Evolutionary conservation across 805 yeast genomes (phyloP).

Genomic region (Wickerhamomyces rabaulensis): DNA sequence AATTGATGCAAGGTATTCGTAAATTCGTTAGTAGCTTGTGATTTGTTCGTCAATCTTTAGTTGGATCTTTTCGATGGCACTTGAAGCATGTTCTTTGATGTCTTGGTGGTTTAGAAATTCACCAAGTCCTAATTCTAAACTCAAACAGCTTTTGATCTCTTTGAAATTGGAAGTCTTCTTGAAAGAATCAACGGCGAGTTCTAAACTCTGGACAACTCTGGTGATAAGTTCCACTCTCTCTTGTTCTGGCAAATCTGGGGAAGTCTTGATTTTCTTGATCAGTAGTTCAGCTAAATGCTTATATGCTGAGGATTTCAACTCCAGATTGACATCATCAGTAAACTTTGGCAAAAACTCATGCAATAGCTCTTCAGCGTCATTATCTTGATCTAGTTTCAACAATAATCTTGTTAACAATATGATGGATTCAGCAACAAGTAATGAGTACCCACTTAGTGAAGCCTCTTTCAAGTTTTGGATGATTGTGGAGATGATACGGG

Average conservation of each 20-base stretch:
- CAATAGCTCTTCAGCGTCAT: slow-evolving; percentile 41
- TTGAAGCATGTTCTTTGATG: slow-evolving; percentile 21
- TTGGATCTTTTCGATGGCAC: neutral
- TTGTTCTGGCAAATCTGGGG: neutral
- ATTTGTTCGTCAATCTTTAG: neutral
- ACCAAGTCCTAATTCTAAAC: slow-evolving; percentile 35
- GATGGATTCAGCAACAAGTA: slow-evolving; percentile 42
- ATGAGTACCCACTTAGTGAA: slow-evolving; percentile 38
- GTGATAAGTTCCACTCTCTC: slow-evolving; percentile 7
- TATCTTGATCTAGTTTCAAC: slow-evolving; percentile 32
- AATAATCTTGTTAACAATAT: slow-evolving; percentile 41
- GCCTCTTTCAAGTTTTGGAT: slow-evolving; percentile 46
- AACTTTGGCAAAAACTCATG: slow-evolving; percentile 39
- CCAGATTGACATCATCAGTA: slow-evolving; percentile 34
- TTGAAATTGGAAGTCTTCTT: slow-evolving; percentile 32
- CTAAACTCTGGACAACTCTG: slow-evolving; percentile 33
- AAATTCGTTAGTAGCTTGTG: slow-evolving; percentile 1
- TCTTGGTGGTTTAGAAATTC: slow-evolving; percentile 24
- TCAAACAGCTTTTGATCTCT: slow-evolving; percentile 35
- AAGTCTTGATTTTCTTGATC: slow-evolving; percentile 7
- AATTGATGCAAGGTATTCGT: neutral
- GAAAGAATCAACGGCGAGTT: slow-evolving; percentile 40
- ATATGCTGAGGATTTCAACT: slow-evolving; percentile 34
- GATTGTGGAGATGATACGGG: slow-evolving; percentile 45
- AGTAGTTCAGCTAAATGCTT: slow-evolving; percentile 27